Percentiles rank a stretch among this genome's conserved stretches.
These are phyloP conservation scores for Panus rudis DNA, from an alignment of 768 basidiomycete genomes.

Conservation along the genomic window DNA sequence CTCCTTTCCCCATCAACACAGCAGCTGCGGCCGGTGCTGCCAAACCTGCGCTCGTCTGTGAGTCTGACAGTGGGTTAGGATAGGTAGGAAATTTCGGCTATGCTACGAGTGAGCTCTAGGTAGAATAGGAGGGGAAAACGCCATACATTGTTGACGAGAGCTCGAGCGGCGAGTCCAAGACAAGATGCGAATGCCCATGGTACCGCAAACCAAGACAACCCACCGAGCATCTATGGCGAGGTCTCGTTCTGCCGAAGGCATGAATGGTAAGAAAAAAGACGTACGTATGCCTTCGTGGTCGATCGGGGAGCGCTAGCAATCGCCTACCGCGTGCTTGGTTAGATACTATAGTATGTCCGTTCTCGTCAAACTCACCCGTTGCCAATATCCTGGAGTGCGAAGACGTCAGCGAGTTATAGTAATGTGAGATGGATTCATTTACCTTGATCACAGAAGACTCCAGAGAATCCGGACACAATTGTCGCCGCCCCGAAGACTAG, in stretches of 20 bases:
- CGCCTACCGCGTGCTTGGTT: constrained; percentile 31
- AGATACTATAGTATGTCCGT: constrained; percentile 1
- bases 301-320: constrained; percentile 45
- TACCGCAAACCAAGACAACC: constrained; percentile 45
- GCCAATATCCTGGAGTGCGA: constrained; percentile 40
- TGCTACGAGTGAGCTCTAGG: not conserved
- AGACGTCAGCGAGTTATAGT: not conserved
- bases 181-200: constrained; percentile 39
- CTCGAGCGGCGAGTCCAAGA: constrained; percentile 30
- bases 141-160: constrained; percentile 22
- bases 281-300: constrained; percentile 44
- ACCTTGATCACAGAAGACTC: constrained; percentile 48
- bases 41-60: constrained; percentile 35
- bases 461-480: constrained; percentile 32
- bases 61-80: constrained; percentile 19
- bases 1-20: constrained; percentile 28
- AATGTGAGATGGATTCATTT: constrained; percentile 8
- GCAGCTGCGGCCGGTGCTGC: constrained; percentile 30
- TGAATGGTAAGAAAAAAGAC: constrained; percentile 7
- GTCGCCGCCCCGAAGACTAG: constrained; percentile 22
- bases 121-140: constrained; percentile 11
- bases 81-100: constrained; percentile 50
- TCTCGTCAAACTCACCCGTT: constrained; percentile 27
- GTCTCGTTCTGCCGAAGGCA: not conserved
- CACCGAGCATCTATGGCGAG: constrained; percentile 41